phyloP scores from a whole-genome alignment of 345 rosid genomes.

The Boechera divaricarpa region DNA sequence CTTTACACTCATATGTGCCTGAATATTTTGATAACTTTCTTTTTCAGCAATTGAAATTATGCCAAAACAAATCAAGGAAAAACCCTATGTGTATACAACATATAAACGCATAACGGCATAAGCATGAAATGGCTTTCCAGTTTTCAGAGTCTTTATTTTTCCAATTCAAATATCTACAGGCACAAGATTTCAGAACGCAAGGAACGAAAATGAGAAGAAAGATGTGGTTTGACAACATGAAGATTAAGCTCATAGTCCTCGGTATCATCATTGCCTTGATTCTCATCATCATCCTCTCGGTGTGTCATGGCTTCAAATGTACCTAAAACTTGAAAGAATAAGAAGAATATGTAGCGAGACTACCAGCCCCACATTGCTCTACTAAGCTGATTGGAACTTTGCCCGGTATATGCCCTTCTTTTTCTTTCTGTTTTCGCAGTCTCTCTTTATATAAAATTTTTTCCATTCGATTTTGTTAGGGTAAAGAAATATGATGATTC shows the following conservation, averaged over 20 bases:
- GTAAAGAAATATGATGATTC: neutral
- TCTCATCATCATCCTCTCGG: conserved; percentile 63
- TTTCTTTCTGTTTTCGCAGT: neutral
- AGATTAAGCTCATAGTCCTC: conserved; percentile 70
- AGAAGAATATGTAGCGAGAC: neutral
- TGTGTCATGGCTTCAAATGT: conserved; percentile 68
- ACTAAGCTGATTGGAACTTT: conserved; percentile 13
- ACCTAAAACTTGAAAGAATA: conserved; percentile 16
- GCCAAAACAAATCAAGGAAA: too few relatives aligned
- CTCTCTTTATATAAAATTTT: neutral
- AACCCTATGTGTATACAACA: too few relatives aligned
- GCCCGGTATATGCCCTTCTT: neutral
- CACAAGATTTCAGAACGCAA: conserved; percentile 76
- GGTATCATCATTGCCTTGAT: conserved; percentile 66
- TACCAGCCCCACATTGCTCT: conserved; percentile 1
- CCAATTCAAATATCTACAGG: conserved; percentile 46
- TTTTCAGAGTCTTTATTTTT: neutral
- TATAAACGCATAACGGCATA: neutral
- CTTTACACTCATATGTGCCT: conserved; percentile 8
- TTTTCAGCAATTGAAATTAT: too few relatives aligned
- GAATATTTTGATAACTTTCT: too few relatives aligned
- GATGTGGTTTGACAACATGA: conserved; percentile 89
- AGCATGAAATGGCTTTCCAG: neutral
- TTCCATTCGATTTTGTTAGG: conserved; percentile 22
- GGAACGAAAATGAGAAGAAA: conserved; percentile 73